These are phyloP conservation scores for Trichoderma atrobrunneum DNA, from an alignment of 2,329 filamentous ascomycete species.

Conservation along the genomic window DNA sequence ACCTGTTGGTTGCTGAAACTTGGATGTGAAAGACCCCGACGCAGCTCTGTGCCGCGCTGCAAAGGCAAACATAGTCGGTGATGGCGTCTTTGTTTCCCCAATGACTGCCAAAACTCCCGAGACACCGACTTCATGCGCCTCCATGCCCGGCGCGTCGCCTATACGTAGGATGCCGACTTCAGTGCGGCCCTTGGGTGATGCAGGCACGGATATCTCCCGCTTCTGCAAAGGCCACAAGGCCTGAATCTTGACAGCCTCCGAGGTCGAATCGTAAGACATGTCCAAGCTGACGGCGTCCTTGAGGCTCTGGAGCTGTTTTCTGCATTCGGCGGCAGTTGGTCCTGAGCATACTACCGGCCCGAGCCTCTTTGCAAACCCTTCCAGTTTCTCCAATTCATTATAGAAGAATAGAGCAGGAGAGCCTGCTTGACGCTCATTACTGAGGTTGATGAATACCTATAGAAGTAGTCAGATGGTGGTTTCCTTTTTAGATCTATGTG, in stretches of 20 bases:
- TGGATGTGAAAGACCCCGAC: constrained; percentile 55
- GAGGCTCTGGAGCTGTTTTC: constrained; percentile 42
- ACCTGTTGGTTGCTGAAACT: constrained; percentile 70
- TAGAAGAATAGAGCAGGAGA: constrained; percentile 68
- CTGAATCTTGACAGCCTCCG: constrained; percentile 62
- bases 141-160: constrained; percentile 56
- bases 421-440: constrained; percentile 32
- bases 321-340: constrained; percentile 41
- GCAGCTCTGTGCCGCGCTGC: constrained; percentile 71
- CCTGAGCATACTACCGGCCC: constrained; percentile 39
- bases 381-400: constrained; percentile 57
- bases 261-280: constrained; percentile 70
- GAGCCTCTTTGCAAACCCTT: constrained; percentile 53
- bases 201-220: constrained; percentile 41
- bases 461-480: constrained; percentile 31
- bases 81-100: constrained; percentile 69
- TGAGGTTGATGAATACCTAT: constrained; percentile 59
- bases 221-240: constrained; percentile 57
- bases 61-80: constrained; percentile 78
- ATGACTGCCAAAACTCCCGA: constrained; percentile 76
- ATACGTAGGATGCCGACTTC: constrained; percentile 78
- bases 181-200: constrained; percentile 52
- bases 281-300: constrained; percentile 64
- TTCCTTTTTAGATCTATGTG: not conserved
- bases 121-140: constrained; percentile 72